A percentile compares a stretch with the other conserved stretches of the same genome.
Conservation (phyloP, 2,329 filamentous ascomycete species). For the Rhinocladiella mackenziei region DNA sequence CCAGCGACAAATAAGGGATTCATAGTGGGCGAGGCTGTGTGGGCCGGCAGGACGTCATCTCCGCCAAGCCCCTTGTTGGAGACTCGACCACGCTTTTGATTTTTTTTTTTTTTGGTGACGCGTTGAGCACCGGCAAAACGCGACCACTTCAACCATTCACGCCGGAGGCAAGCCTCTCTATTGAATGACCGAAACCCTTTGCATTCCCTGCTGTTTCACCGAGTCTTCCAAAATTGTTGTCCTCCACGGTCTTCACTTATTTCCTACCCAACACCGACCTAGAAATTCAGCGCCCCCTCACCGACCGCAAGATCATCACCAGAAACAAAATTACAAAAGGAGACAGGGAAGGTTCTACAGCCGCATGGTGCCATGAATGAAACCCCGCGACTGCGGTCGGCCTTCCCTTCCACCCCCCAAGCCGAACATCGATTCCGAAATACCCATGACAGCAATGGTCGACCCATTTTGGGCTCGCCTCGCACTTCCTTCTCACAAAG, state of each 20-base stretch:
- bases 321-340: not conserved
- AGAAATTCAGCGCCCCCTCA: not conserved
- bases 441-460: constrained; percentile 13
- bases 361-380: constrained; percentile 69
- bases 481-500: constrained; percentile 10
- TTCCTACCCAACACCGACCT: too few relatives aligned
- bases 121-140: too few relatives aligned
- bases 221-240: not conserved
- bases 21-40: constrained; percentile 2
- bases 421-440: constrained; percentile 18
- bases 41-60: constrained; percentile 1
- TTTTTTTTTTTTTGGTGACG: too few relatives aligned
- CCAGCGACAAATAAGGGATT: too few relatives aligned
- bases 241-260: not conserved
- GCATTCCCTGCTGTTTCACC: not conserved
- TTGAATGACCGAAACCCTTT: not conserved
- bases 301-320: not conserved
- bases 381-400: constrained; percentile 77
- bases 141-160: too few relatives aligned
- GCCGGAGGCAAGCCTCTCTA: not conserved
- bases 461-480: constrained; percentile 18
- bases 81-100: too few relatives aligned
- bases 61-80: constrained; percentile 1
- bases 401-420: constrained; percentile 71
- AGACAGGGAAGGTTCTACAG: constrained; percentile 10